Evolutionary conservation across 371 early-diverging fungal genomes (phyloP).

Genomic region (Mucor racemosus): DNA sequence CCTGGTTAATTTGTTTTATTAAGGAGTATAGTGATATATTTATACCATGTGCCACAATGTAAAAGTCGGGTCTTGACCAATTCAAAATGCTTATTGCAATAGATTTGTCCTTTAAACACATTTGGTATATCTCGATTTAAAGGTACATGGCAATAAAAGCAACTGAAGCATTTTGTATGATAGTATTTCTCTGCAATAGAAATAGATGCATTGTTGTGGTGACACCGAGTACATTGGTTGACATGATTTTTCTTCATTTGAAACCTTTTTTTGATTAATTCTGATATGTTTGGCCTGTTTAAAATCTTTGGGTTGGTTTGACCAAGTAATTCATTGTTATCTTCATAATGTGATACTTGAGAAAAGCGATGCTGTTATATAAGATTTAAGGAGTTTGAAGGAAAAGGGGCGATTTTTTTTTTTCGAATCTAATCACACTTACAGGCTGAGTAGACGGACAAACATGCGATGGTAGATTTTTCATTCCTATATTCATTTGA

Average conservation of each 20-base stretch:
- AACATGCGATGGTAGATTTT: background rate
- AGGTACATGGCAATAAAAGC: constrained; percentile 26
- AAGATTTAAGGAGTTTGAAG: constrained; percentile 2
- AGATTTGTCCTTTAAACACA: constrained; percentile 57
- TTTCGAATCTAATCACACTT: background rate
- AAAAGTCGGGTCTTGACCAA: constrained; percentile 31
- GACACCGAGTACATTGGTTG: constrained; percentile 4
- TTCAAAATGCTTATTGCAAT: constrained; percentile 63
- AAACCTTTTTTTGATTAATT: background rate
- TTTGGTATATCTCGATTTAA: constrained; percentile 15
- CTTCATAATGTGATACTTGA: constrained; percentile 8
- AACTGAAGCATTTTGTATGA: constrained; percentile 30
- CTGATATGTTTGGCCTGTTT: background rate
- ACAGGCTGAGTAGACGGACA: constrained; percentile 1
- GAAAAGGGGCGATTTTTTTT: background rate
- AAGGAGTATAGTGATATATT: background rate
- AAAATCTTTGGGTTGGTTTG: background rate
- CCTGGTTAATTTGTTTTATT: background rate
- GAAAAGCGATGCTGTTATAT: constrained; percentile 8
- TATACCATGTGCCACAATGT: constrained; percentile 50
- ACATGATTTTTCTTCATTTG: background rate
- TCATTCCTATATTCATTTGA: background rate
- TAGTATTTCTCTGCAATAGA: constrained; percentile 15
- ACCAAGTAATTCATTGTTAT: background rate
- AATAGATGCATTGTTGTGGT: background rate